A percentile compares a stretch with the other conserved stretches of the same genome.
Evolutionary conservation across 345 rosid genomes (phyloP).

Genomic region (Crucihimalaya himalaica): DNA sequence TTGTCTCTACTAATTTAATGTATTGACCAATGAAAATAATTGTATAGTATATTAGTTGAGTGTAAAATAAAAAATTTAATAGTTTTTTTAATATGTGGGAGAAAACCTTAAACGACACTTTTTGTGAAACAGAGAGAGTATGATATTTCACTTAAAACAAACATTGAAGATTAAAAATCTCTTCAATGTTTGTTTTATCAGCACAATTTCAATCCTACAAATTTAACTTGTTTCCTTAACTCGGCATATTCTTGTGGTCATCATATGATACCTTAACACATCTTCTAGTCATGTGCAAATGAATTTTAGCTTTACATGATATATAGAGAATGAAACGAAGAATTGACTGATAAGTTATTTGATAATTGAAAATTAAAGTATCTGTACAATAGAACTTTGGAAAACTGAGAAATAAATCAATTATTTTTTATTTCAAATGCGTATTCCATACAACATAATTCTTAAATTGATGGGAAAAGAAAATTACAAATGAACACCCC

Average conservation of each 20-base stretch:
- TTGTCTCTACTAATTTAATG: too few relatives aligned
- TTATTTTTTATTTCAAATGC: neutral
- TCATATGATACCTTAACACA: neutral
- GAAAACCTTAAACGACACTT: too few relatives aligned
- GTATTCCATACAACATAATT: neutral
- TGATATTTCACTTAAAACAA: too few relatives aligned
- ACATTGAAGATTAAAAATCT: too few relatives aligned
- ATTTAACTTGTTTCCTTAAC: neutral
- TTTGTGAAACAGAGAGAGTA: too few relatives aligned
- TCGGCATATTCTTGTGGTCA: neutral
- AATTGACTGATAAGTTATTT: neutral
- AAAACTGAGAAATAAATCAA: neutral
- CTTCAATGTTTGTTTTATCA: too few relatives aligned
- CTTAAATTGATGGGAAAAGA: neutral
- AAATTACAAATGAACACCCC: conserved; percentile 6
- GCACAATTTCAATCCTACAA: neutral
- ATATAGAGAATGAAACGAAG: neutral
- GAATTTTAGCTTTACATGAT: neutral
- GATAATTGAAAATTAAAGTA: too few relatives aligned
- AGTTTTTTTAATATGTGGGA: too few relatives aligned
- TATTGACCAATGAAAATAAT: too few relatives aligned
- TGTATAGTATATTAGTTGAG: too few relatives aligned
- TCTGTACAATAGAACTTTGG: too few relatives aligned
- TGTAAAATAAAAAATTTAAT: too few relatives aligned
- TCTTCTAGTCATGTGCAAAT: neutral